A percentile compares a stretch with the other conserved stretches of the same genome.
Evolutionary conservation across 371 early-diverging fungal genomes (phyloP).

Genomic region (Rhizopus microsporus): DNA sequence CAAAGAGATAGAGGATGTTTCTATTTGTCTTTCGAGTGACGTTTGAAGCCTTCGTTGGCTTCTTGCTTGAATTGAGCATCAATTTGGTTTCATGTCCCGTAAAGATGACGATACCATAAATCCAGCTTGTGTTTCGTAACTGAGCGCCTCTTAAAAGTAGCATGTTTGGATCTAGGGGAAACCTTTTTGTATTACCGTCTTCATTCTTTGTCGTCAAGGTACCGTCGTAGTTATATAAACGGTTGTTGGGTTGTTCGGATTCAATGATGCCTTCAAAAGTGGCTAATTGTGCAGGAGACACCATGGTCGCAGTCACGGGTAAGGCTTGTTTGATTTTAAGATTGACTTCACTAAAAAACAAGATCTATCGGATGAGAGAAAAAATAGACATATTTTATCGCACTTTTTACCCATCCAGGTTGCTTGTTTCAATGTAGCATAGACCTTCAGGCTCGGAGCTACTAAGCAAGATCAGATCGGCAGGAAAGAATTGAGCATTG

Average conservation of each 20-base stretch:
- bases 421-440: conserved; percentile 95
- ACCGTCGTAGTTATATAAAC: conserved; percentile 85
- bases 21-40: conserved; percentile 88
- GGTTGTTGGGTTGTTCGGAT: conserved; percentile 86
- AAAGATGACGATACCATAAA: conserved; percentile 81
- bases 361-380: not conserved
- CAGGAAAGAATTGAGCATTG: conserved; percentile 87
- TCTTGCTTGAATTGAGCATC: conserved; percentile 79
- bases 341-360: conserved; percentile 77
- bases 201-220: conserved; percentile 56
- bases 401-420: conserved; percentile 81
- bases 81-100: conserved; percentile 91
- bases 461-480: conserved; percentile 86
- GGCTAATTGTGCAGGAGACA: conserved; percentile 62
- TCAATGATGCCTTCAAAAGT: conserved; percentile 58
- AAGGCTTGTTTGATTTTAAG: conserved; percentile 88
- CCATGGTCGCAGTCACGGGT: conserved; percentile 67
- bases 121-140: conserved; percentile 83
- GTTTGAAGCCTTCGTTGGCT: conserved; percentile 50
- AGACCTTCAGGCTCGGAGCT: conserved; percentile 86
- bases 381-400: not conserved
- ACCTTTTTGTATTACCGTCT: conserved; percentile 48
- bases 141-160: conserved; percentile 81
- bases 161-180: conserved; percentile 78
- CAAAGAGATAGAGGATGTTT: conserved; percentile 90